phyloP scores from a whole-genome alignment of 768 basidiomycete genomes.

The Roridomyces roridus region DNA sequence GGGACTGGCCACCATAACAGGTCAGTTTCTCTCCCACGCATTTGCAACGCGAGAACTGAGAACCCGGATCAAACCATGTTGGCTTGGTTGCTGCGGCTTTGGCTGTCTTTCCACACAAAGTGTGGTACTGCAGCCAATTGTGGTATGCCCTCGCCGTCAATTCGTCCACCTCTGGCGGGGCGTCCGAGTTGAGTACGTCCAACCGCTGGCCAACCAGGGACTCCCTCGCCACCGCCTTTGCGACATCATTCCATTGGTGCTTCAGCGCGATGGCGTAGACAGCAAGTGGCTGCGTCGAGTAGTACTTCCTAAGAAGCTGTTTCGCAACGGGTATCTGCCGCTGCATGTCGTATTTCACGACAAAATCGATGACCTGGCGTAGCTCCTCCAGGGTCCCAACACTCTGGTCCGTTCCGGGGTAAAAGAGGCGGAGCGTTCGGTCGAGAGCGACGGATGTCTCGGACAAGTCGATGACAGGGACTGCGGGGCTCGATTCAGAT shows the following conservation, averaged over 20 bases:
- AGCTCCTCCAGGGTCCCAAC: background rate
- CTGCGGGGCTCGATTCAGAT: background rate
- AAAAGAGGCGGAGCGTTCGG: slow-evolving; percentile 4
- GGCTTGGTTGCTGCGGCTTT: background rate
- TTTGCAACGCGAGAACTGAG: no score
- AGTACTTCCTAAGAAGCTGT: background rate
- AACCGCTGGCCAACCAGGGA: background rate
- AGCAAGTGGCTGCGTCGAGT: background rate
- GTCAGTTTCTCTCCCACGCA: no score
- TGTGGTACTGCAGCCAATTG: slow-evolving; percentile 10
- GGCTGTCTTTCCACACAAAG: background rate
- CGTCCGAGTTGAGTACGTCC: background rate
- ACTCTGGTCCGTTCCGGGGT: background rate
- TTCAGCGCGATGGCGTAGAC: background rate
- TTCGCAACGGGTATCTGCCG: background rate
- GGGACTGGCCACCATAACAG: background rate
- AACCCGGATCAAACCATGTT: no score
- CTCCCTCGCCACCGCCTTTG: background rate
- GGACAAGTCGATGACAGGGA: background rate
- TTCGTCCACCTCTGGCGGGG: background rate
- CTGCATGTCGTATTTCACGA: slow-evolving; percentile 13
- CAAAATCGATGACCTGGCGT: background rate
- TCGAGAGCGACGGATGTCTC: background rate
- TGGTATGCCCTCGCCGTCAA: slow-evolving; percentile 6
- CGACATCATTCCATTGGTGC: slow-evolving; percentile 3